Base-by-base conservation (phyloP, 805 yeast species). In the Yarrowia deformans region DNA sequence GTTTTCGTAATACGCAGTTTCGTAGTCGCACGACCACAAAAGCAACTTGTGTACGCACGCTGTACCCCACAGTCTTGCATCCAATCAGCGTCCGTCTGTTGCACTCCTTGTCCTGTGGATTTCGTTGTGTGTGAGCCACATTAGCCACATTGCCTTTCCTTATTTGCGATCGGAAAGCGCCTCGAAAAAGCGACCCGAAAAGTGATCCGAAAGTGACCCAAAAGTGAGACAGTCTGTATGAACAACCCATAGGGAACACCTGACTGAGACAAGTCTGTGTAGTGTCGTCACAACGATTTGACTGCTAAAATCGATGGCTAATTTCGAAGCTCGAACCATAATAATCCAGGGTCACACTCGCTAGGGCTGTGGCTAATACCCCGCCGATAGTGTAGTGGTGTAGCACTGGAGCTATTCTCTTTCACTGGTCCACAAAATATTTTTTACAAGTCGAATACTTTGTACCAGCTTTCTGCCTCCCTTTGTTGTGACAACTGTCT, bases 331-430 rank as follows among this genome's bases (percentile, higher is more conserved):
- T 19, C 49, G 16, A 8, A 23, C 49, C 50, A 46, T 46, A 46
- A 46, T 46, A 46, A 46, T 6, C 46, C 5, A 3, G 2, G 5
- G 4, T 6, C 19, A 8, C 13, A 2, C 50, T 46, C 50, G 50
- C 50, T 46, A 46, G 50, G 49, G 34, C 50, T 48, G 52, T 48
- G 52, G 52, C 35, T 48, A 29, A 14, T 29, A 48, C 49, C 49
- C 49, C 49, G 32, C 49, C 32, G 32, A 23, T 46, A 19, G 32
- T 9, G 32, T n/a, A 23, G 52, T 8, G 29, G 29, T 23, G 29
- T 23, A 23, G 29, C 29, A 2, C 29, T 23, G 29, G 29, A 2
- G 29, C 29, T 2, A 23, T 23, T 23, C 29, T n/a, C n/a, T n/a
- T n/a, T n/a, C n/a, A n/a, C n/a, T n/a, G n/a, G n/a, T n/a, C n/a